Percentiles rank a stretch among this genome's conserved stretches.
These are phyloP conservation scores for Lactifluus subvellereus DNA, from an alignment of 768 basidiomycete genomes.

Conservation along the genomic window DNA sequence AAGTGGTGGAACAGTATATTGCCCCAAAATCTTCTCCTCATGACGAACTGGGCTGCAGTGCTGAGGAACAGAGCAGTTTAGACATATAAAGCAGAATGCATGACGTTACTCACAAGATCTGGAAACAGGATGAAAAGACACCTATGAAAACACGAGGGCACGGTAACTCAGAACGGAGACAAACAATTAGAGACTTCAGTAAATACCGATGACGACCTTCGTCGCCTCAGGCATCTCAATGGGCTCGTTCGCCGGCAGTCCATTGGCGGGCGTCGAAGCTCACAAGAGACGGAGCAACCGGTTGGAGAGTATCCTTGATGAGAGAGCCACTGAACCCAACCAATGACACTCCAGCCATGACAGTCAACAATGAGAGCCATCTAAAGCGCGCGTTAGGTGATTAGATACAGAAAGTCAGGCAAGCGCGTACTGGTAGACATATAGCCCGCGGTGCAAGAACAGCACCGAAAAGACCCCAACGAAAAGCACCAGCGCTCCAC, in stretches of 20 bases:
- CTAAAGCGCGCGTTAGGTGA: constrained; percentile 34
- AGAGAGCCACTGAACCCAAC: constrained; percentile 89
- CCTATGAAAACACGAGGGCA: constrained; percentile 41
- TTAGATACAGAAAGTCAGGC: constrained; percentile 4
- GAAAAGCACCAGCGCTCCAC: constrained; percentile 88
- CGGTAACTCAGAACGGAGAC: constrained; percentile 23
- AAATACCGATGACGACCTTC: constrained; percentile 66
- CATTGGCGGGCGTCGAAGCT: constrained; percentile 27
- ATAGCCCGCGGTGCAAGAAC: constrained; percentile 81
- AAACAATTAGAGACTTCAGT: constrained; percentile 22
- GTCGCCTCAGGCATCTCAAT: constrained; percentile 57
- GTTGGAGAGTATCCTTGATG: constrained; percentile 57
- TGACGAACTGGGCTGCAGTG: constrained; percentile 87
- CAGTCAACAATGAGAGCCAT: constrained; percentile 86
- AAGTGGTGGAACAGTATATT: constrained; percentile 80
- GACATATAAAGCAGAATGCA: constrained; percentile 14
- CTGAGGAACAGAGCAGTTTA: constrained; percentile 35
- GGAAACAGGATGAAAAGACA: constrained; percentile 82
- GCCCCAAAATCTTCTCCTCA: constrained; percentile 93
- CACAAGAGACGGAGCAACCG: constrained; percentile 23
- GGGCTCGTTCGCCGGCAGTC: constrained; percentile 39
- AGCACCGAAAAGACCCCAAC: constrained; percentile 88
- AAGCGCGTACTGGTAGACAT: constrained; percentile 70
- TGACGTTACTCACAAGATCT: constrained; percentile 68
- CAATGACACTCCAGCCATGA: constrained; percentile 76